Percentiles rank a stretch among this genome's conserved stretches.
These are phyloP conservation scores for Sanghuangporus weigelae DNA, from an alignment of 1,284 basidiomycete species.

Conservation along the genomic window DNA sequence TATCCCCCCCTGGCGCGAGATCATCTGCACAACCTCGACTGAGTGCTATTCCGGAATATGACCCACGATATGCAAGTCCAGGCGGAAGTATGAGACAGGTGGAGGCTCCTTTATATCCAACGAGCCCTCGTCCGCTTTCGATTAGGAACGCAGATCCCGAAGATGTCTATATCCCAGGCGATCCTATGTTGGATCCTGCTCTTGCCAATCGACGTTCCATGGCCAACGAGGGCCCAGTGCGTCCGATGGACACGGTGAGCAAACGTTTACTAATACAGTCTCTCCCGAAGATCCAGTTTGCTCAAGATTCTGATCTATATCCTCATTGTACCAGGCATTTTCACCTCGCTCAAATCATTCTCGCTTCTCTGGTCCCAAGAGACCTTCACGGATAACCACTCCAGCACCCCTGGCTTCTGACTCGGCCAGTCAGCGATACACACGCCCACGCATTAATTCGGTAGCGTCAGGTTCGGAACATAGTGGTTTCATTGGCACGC, in stretches of 20 bases:
- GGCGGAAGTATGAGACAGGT: slow-evolving; percentile 8
- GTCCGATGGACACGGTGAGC: slow-evolving; percentile 2
- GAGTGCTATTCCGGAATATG: slow-evolving; percentile 13
- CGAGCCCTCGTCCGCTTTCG: background rate
- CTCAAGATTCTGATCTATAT: background rate
- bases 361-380: slow-evolving; percentile 2
- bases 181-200: background rate
- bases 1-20: slow-evolving; percentile 9
- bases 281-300: background rate
- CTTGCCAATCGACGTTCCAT: background rate
- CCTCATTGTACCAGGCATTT: background rate
- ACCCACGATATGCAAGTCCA: background rate
- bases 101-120: background rate
- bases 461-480: slow-evolving; percentile 8
- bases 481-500: background rate
- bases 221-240: background rate
- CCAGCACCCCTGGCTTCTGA: slow-evolving; percentile 9
- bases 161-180: background rate
- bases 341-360: slow-evolving; percentile 10
- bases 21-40: background rate
- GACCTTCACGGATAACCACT: slow-evolving; percentile 9
- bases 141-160: background rate
- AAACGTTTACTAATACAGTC: background rate
- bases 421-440: slow-evolving; percentile 1
- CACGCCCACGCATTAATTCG: slow-evolving; percentile 14